Evolutionary conservation across 352 stramenopile species (phyloP).

Genomic region (Pythium aquatile): DNA sequence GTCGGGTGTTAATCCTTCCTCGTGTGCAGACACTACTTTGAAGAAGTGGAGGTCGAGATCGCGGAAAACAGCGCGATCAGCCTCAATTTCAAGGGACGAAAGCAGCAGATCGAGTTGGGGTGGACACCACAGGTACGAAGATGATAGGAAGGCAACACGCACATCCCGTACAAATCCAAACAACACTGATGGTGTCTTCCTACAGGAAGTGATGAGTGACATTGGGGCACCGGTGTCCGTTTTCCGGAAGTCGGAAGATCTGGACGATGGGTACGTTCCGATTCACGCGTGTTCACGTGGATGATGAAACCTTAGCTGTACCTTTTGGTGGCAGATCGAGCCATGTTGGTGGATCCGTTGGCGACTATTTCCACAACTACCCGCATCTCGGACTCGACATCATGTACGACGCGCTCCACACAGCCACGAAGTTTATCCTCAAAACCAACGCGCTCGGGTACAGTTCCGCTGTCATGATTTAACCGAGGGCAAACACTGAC

Average conservation of each 20-base stretch:
- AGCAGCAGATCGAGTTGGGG: constrained; percentile 72
- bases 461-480: neutral
- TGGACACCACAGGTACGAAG: constrained; percentile 71
- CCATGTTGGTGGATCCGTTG: constrained; percentile 47
- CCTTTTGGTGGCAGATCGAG: constrained; percentile 32
- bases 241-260: constrained; percentile 74
- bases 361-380: constrained; percentile 88
- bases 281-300: neutral
- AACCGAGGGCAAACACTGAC: neutral
- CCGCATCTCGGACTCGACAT: constrained; percentile 77
- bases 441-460: constrained; percentile 80
- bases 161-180: neutral
- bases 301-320: neutral
- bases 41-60: constrained; percentile 61
- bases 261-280: constrained; percentile 51
- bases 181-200: neutral
- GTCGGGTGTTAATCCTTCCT: neutral
- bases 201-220: constrained; percentile 72
- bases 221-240: constrained; percentile 72
- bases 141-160: neutral
- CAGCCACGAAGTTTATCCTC: constrained; percentile 71
- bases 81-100: constrained; percentile 48
- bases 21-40: constrained; percentile 62
- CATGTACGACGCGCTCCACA: constrained; percentile 72
- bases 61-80: constrained; percentile 38